Evolutionary conservation across 176 grass and related monocot genomes (phyloP).

Genomic region (Pontederia crassipes): DNA sequence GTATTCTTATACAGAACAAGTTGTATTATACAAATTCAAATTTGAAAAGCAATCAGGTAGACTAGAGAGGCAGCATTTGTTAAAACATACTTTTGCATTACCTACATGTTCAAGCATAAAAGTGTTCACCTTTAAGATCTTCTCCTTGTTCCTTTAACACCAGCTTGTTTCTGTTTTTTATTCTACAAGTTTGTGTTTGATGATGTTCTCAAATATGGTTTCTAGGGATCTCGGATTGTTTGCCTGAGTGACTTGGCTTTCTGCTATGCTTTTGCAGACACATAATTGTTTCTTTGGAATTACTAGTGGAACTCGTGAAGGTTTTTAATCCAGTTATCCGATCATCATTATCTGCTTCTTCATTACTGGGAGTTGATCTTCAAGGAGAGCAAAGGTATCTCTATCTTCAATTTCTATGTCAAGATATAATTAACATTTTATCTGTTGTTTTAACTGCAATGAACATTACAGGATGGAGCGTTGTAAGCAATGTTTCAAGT

Average conservation of each 20-base stretch:
- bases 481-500: constrained; percentile 67
- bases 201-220: neutral
- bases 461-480: constrained; percentile 48
- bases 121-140: too few relatives aligned
- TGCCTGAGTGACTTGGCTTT: too few relatives aligned
- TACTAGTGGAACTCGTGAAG: constrained; percentile 78
- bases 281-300: constrained; percentile 46
- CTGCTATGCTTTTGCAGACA: constrained; percentile 45
- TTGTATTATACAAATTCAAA: too few relatives aligned
- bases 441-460: neutral
- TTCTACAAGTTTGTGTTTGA: constrained; percentile 4
- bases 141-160: too few relatives aligned
- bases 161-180: too few relatives aligned
- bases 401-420: neutral
- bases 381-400: constrained; percentile 76
- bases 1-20: too few relatives aligned
- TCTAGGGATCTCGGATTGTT: neutral
- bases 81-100: too few relatives aligned
- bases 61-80: too few relatives aligned
- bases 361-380: constrained; percentile 58
- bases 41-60: too few relatives aligned
- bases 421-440: neutral
- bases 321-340: constrained; percentile 72
- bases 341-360: constrained; percentile 62
- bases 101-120: too few relatives aligned